phyloP scores from a whole-genome alignment of 2,329 filamentous ascomycete genomes.

The Daldinia eschscholtzii region DNA sequence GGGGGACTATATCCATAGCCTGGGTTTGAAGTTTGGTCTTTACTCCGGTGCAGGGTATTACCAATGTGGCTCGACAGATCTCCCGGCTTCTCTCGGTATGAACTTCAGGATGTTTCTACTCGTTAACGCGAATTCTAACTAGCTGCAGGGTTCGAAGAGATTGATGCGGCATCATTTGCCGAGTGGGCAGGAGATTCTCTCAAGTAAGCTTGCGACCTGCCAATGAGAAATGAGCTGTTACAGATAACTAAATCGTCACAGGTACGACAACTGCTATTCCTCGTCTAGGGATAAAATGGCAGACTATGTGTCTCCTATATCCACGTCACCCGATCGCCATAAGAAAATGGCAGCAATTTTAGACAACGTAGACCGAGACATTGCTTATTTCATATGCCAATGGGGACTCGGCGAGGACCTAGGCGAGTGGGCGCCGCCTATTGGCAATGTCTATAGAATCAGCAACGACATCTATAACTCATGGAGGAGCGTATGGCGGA shows the following conservation, averaged over 20 bases:
- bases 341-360: conserved; percentile 61
- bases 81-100: conserved; percentile 60
- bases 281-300: conserved; percentile 59
- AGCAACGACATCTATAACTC: conserved; percentile 66
- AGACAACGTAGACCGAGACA: conserved; percentile 55
- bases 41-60: conserved; percentile 64
- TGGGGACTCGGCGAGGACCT: conserved; percentile 65
- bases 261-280: conserved; percentile 65
- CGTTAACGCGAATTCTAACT: conserved; percentile 6
- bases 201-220: conserved; percentile 58
- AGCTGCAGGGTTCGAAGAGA: conserved; percentile 56
- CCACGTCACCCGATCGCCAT: conserved; percentile 58
- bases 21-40: conserved; percentile 66
- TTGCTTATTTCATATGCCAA: conserved; percentile 65
- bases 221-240: not conserved
- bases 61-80: conserved; percentile 58
- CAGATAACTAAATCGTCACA: conserved; percentile 31
- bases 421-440: conserved; percentile 59
- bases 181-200: conserved; percentile 63
- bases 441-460: conserved; percentile 64
- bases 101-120: not conserved
- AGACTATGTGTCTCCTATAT: conserved; percentile 56
- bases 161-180: conserved; percentile 57
- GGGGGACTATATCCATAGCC: conserved; percentile 62
- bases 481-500: conserved; percentile 65